Evolutionary conservation across 371 early-diverging fungal genomes (phyloP).

Genomic region (Mucor saturninus): DNA sequence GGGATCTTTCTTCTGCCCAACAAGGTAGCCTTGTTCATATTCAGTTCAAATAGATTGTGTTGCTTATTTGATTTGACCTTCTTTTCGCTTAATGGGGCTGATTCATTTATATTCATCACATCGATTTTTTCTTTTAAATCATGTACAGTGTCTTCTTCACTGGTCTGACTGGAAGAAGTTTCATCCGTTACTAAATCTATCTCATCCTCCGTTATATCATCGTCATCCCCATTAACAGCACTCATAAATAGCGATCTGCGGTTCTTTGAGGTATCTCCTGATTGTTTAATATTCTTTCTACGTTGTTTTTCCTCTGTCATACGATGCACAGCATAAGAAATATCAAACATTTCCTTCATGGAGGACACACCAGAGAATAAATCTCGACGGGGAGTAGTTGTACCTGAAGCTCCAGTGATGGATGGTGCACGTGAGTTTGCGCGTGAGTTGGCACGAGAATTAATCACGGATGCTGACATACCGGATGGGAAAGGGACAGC

Average conservation of each 20-base stretch:
- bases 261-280: not conserved
- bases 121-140: slow-evolving; percentile 14
- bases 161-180: slow-evolving; percentile 16
- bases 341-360: slow-evolving; percentile 68
- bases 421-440: slow-evolving; percentile 30
- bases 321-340: slow-evolving; percentile 65
- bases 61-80: slow-evolving; percentile 15
- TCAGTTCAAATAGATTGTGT: slow-evolving; percentile 48
- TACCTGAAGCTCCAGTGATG: slow-evolving; percentile 19
- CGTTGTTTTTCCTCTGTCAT: slow-evolving; percentile 63
- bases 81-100: slow-evolving; percentile 12
- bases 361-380: slow-evolving; percentile 53
- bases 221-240: slow-evolving; percentile 28
- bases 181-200: slow-evolving; percentile 28
- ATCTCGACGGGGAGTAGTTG: slow-evolving; percentile 38
- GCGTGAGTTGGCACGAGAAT: slow-evolving; percentile 36
- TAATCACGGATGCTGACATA: slow-evolving; percentile 28
- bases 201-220: slow-evolving; percentile 29
- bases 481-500: slow-evolving; percentile 29
- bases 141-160: slow-evolving; percentile 14
- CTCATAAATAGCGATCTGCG: slow-evolving; percentile 17
- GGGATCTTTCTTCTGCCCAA: slow-evolving; percentile 57
- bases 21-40: slow-evolving; percentile 62
- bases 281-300: slow-evolving; percentile 27
- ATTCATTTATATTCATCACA: slow-evolving; percentile 3